A percentile compares a stretch with the other conserved stretches of the same genome.
Evolutionary conservation across 345 rosid genomes (phyloP).

Genomic region (Populus euphratica): DNA sequence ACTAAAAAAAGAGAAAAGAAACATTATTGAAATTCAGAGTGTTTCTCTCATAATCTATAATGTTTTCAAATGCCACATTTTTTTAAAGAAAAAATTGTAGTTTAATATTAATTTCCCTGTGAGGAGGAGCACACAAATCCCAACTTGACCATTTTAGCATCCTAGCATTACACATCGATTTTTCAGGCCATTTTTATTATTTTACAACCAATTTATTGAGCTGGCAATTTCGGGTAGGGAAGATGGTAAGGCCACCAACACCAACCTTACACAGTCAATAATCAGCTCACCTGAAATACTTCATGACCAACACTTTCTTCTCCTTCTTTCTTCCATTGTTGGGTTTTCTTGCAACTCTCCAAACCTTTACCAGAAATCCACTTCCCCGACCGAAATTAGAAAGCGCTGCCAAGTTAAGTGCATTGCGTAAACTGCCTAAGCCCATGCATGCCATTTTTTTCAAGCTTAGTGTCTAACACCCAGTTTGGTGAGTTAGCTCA

Average conservation of each 20-base stretch:
- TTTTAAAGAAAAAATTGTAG: too few relatives aligned
- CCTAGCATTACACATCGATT: not conserved
- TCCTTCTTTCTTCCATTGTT: not conserved
- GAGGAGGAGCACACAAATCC: not conserved
- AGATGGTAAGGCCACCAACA: conserved; percentile 26
- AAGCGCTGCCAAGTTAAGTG: conserved; percentile 7
- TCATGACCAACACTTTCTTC: not conserved
- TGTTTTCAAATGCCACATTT: too few relatives aligned
- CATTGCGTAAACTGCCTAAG: not conserved
- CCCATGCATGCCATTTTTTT: not conserved
- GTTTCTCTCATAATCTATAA: too few relatives aligned
- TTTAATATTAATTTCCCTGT: too few relatives aligned
- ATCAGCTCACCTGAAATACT: conserved; percentile 43
- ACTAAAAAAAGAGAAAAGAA: too few relatives aligned
- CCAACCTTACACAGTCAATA: conserved; percentile 36
- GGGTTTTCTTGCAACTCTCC: conserved; percentile 24
- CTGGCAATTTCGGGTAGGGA: conserved; percentile 12
- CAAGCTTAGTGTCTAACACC: conserved; percentile 16
- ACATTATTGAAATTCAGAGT: too few relatives aligned
- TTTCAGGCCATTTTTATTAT: not conserved
- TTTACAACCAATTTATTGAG: not conserved
- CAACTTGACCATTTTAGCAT: not conserved
- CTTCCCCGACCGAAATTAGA: not conserved
- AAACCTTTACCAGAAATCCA: conserved; percentile 29
- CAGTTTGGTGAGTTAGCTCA: conserved; percentile 80